A percentile compares a stretch with the other conserved stretches of the same genome.
Conservation (phyloP, 768 basidiomycete species). For the Brasilioporus rufonigricans region DNA sequence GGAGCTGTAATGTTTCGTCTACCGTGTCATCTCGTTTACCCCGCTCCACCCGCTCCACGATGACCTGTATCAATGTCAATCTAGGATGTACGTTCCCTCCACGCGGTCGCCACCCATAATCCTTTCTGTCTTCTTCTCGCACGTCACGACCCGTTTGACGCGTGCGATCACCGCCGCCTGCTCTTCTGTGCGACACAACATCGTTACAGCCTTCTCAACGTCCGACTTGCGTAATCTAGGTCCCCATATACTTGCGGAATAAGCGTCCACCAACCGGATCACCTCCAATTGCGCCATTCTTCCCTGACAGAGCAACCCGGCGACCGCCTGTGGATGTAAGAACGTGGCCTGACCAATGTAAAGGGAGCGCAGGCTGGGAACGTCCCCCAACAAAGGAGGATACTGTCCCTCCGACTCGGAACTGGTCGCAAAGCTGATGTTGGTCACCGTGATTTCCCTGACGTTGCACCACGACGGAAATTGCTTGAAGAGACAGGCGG, state of each 20-base stretch:
- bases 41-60: neutral
- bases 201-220: constrained; percentile 37
- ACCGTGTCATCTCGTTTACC: constrained; percentile 6
- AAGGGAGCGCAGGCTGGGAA: constrained; percentile 41
- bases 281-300: constrained; percentile 26
- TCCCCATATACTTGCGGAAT: constrained; percentile 59
- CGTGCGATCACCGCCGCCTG: constrained; percentile 26
- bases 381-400: constrained; percentile 33
- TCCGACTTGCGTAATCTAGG: constrained; percentile 48
- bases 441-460: constrained; percentile 45
- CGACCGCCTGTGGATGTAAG: constrained; percentile 40
- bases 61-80: constrained; percentile 7
- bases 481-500: constrained; percentile 23
- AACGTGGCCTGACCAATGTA: constrained; percentile 51
- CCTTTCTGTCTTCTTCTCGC: constrained; percentile 51
- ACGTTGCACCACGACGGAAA: constrained; percentile 42
- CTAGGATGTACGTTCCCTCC: constrained; percentile 25
- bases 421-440: constrained; percentile 39
- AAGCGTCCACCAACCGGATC: constrained; percentile 51
- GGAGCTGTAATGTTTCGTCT: constrained; percentile 47
- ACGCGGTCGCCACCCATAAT: constrained; percentile 53
- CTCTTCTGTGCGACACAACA: constrained; percentile 5
- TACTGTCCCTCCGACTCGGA: constrained; percentile 9
- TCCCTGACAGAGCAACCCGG: constrained; percentile 33
- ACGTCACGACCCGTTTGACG: constrained; percentile 42